Evolutionary conservation across 139 green algal species (phyloP), one percentile per base, ranked within the genome.

Genomic region (Chlamydomonas urium): DNA sequence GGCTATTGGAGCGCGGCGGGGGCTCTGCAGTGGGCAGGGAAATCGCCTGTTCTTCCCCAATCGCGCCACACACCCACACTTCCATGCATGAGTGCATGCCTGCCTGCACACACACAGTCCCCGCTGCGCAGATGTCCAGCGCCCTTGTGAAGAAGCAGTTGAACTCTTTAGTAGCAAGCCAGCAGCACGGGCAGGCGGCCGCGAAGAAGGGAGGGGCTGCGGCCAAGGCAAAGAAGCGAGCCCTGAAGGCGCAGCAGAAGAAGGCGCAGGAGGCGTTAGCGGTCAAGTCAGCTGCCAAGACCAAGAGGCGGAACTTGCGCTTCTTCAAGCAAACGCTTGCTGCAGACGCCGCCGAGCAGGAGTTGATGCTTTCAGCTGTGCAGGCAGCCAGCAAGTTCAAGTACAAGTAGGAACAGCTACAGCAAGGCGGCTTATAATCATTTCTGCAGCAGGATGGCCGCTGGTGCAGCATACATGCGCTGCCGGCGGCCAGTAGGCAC

Each of bases 311-410:
- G 19, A 89, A 91, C 66, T 45, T 90, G 1, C 59, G 72, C n/a
- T 90, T 87, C 57, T 91, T 75, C 58, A 75, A 74, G 5, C 56
- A 33, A 1, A 90, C 82, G 0, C 63, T 59, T 14, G 33, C 58
- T 4, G 14, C 71, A 23, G 33, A 56, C 34, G 53, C 65, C 17
- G 17, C 35, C 2, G 75, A 75, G 21, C 48, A 38, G 2, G 69
- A 81, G 33, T 53, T 86, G 32, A 83, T 88, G 79, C 4, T 57
- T 19, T 60, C 76, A 61, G 58, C 65, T 63, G 33, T 76, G n/a
- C 21, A 53, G 34, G 31, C 66, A 56, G 47, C 45, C 36, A 5
- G 31, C 34, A 73, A 66, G 17, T 26, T 37, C 33, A 47, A 45
- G 28, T 65, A 71, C 24, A 2, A 29, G 42, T 26, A 72, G 35